Conservation (phyloP, 306 rosid species). For the Ziziphus jujuba region DNA sequence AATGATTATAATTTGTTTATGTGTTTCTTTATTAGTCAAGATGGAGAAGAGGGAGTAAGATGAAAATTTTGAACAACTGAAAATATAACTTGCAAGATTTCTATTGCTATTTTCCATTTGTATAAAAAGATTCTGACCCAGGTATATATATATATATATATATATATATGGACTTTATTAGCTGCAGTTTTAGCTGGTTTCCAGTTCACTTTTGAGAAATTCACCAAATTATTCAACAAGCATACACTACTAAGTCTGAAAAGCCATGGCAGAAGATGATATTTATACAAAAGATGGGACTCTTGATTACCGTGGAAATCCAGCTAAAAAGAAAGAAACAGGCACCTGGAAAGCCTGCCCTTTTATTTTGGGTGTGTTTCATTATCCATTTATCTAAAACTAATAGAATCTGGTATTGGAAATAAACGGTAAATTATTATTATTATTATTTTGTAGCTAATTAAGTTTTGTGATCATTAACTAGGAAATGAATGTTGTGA, state of each 20-base stretch:
- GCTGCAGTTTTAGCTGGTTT: neutral
- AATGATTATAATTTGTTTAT: no score
- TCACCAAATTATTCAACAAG: neutral
- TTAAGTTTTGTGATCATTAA: constrained; percentile 10
- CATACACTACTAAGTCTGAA: constrained; percentile 5
- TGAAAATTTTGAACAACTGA: no score
- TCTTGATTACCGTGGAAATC: constrained; percentile 52
- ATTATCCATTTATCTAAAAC: neutral
- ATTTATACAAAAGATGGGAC: constrained; percentile 72
- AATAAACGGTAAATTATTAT: constrained; percentile 5
- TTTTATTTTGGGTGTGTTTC: constrained; percentile 58
- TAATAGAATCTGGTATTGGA: neutral
- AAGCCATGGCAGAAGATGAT: constrained; percentile 42
- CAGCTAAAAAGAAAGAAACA: constrained; percentile 61
- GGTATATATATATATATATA: no score
- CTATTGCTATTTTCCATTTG: no score
- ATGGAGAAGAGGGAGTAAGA: no score
- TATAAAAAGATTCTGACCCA: no score
- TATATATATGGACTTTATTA: no score
- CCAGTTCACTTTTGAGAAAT: neutral
- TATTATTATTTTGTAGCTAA: neutral
- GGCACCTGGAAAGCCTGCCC: constrained; percentile 93
- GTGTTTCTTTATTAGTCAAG: no score
- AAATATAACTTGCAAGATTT: no score
- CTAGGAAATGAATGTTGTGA: constrained; percentile 81